Evolutionary conservation across 805 yeast species (phyloP).

Genomic region (Nakazawaea ambrosiae): DNA sequence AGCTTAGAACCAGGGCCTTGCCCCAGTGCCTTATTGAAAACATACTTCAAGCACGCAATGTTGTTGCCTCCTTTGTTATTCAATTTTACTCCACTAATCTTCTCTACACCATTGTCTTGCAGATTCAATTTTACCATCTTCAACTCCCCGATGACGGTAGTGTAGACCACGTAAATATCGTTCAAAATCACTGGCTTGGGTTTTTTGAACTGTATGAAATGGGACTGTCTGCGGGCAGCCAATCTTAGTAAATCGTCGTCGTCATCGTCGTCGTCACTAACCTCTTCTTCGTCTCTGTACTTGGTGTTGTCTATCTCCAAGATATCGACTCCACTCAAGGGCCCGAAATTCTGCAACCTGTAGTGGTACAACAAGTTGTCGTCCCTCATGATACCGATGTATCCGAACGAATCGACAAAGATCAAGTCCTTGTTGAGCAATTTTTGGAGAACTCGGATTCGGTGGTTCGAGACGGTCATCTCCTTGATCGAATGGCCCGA

Average conservation of each 20-base stretch:
- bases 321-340: constrained; percentile 4
- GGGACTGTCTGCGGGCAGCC: constrained; percentile 3
- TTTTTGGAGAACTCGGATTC: constrained; percentile 13
- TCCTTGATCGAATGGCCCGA: constrained; percentile 17
- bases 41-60: background rate
- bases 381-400: constrained; percentile 15
- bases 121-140: constrained; percentile 3
- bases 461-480: constrained; percentile 19
- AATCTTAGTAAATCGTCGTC: constrained; percentile 7
- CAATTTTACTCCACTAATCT: background rate
- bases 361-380: constrained; percentile 16
- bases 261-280: background rate
- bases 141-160: constrained; percentile 7
- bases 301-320: background rate
- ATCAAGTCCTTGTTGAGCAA: constrained; percentile 13
- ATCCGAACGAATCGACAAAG: constrained; percentile 21
- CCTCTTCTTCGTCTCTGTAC: background rate
- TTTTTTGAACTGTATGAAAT: background rate
- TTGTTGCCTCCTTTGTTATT: background rate
- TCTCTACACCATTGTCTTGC: background rate
- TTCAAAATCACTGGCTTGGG: background rate
- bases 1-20: too few species aligned
- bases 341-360: constrained; percentile 13
- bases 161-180: constrained; percentile 3
- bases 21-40: too few species aligned